phyloP scores from a whole-genome alignment of 192 early-diverging fungal species.

The Neocallimastix lanati region DNA sequence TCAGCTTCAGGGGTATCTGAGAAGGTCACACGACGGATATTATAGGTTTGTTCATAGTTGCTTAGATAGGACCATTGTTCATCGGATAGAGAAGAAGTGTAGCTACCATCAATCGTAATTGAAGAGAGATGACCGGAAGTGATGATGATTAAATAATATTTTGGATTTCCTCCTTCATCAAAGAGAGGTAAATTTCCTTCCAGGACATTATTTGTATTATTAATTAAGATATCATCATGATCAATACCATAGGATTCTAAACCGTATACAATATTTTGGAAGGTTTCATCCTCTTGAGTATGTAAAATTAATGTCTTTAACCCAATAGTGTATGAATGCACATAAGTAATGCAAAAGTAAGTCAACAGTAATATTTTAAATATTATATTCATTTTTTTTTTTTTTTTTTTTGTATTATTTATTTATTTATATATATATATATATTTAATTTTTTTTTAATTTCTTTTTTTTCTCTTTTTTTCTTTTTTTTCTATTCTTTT shows the following conservation, averaged over 20 bases:
- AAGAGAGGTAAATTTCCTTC: neutral
- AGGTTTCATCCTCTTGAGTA: neutral
- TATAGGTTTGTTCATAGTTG: neutral
- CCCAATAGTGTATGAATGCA: neutral
- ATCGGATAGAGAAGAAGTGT: neutral
- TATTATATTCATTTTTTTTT: neutral
- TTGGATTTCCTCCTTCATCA: neutral
- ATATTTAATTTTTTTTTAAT: neutral
- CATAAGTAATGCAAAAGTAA: neutral
- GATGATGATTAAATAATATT: neutral
- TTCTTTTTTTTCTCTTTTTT: too few species aligned
- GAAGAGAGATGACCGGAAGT: neutral
- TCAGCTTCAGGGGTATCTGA: neutral
- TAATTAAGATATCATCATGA: neutral
- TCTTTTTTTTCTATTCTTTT: too few species aligned
- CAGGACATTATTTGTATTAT: neutral
- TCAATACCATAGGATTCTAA: neutral
- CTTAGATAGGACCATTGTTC: neutral
- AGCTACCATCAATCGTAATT: neutral
- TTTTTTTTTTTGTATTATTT: too few species aligned
- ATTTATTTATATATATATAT: neutral
- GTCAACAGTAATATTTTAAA: neutral
- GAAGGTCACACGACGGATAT: neutral
- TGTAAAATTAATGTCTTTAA: neutral
- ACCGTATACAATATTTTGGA: neutral